Evolutionary conservation across 2,329 filamentous ascomycete genomes (phyloP).

Genomic region (Colletotrichum brevisporum): DNA sequence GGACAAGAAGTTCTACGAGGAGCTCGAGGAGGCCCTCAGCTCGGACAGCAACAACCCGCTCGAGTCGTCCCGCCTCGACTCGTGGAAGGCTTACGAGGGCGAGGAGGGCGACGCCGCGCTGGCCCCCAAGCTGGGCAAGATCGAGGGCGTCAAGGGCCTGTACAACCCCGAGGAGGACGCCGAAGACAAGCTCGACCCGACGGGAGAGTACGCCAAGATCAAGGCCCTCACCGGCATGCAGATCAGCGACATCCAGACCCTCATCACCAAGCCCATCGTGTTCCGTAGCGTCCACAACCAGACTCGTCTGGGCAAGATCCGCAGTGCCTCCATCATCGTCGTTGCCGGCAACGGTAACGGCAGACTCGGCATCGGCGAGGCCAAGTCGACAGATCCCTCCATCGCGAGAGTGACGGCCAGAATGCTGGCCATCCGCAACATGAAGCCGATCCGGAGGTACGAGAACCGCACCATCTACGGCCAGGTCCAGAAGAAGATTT

Average conservation of each 20-base stretch:
- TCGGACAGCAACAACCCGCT: conserved; percentile 46
- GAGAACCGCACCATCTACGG: conserved; percentile 94
- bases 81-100: conserved; percentile 48
- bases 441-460: conserved; percentile 92
- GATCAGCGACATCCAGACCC: conserved; percentile 63
- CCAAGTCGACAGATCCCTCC: conserved; percentile 82
- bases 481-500: conserved; percentile 85
- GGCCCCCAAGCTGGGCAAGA: conserved; percentile 65
- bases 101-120: conserved; percentile 57
- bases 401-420: conserved; percentile 80
- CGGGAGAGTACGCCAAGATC: conserved; percentile 64
- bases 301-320: conserved; percentile 95
- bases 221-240: conserved; percentile 69
- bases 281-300: conserved; percentile 86
- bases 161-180: conserved; percentile 66
- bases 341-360: conserved; percentile 92
- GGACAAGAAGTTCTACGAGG: conserved; percentile 46
- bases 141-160: conserved; percentile 66
- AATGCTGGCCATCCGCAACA: conserved; percentile 88
- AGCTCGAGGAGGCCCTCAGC: conserved; percentile 42
- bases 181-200: conserved; percentile 65
- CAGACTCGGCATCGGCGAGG: conserved; percentile 88
- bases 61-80: conserved; percentile 52
- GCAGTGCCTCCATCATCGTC: conserved; percentile 79
- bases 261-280: conserved; percentile 82